A percentile compares a stretch with the other conserved stretches of the same genome.
phyloP scores from a whole-genome alignment of 495 filamentous ascomycete genomes.

The Hypoxylon fuscum region DNA sequence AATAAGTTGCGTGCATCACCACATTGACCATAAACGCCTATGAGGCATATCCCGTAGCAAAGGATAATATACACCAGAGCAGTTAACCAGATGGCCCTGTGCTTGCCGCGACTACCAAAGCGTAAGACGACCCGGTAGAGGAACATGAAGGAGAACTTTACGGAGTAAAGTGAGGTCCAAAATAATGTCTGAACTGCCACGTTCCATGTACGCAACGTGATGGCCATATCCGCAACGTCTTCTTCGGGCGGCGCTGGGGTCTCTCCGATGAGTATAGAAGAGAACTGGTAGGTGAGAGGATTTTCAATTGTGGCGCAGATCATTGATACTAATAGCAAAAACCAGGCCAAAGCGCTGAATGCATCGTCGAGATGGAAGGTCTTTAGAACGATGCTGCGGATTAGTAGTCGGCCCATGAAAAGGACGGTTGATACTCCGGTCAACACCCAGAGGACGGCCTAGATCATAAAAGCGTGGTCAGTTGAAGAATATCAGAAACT shows the following conservation, averaged over 20 bases:
- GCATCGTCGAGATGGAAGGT: constrained; percentile 22
- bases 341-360: constrained; percentile 18
- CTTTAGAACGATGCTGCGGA: constrained; percentile 19
- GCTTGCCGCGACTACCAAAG: not conserved
- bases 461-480: not conserved
- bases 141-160: constrained; percentile 30
- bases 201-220: constrained; percentile 19
- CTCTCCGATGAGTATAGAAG: constrained; percentile 26
- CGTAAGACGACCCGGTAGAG: constrained; percentile 5
- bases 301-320: constrained; percentile 9
- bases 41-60: constrained; percentile 18
- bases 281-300: constrained; percentile 17
- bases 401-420: constrained; percentile 6
- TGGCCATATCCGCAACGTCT: constrained; percentile 13
- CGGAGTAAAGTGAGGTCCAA: constrained; percentile 23
- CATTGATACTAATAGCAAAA: constrained; percentile 5
- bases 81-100: not conserved
- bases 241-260: constrained; percentile 9
- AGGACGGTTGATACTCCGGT: constrained; percentile 8
- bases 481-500: not conserved
- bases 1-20: constrained; percentile 13
- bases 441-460: constrained; percentile 17
- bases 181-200: constrained; percentile 7
- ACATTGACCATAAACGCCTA: constrained; percentile 28
- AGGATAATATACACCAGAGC: constrained; percentile 14